These are phyloP conservation scores for Penicillium olsonii DNA, from an alignment of 2,329 filamentous ascomycete genomes.

Conservation along the genomic window DNA sequence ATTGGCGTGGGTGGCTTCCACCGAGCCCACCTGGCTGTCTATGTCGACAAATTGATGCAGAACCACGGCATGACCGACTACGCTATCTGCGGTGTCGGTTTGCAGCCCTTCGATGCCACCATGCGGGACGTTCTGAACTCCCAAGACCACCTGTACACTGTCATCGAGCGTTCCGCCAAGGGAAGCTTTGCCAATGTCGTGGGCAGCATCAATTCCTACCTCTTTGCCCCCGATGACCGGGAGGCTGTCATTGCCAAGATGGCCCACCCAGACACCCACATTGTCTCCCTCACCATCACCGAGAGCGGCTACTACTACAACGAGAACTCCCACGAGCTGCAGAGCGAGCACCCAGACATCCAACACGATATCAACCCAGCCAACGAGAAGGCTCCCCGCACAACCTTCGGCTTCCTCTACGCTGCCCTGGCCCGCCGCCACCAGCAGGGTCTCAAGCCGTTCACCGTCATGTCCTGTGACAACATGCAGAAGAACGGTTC, in stretches of 20 bases:
- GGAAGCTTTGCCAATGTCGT: conserved; percentile 52
- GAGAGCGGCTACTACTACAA: conserved; percentile 61
- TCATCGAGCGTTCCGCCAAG: conserved; percentile 56
- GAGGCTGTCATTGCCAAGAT: conserved; percentile 58
- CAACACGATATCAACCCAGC: conserved; percentile 48
- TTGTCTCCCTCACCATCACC: conserved; percentile 59
- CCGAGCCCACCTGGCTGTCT: conserved; percentile 56
- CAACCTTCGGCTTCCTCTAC: conserved; percentile 57
- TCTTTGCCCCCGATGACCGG: conserved; percentile 55
- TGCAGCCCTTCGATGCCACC: conserved; percentile 52
- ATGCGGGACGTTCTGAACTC: conserved; percentile 54
- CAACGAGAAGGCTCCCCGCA: conserved; percentile 47
- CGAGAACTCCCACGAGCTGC: conserved; percentile 58
- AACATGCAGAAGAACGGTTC: conserved; percentile 61
- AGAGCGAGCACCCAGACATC: conserved; percentile 53
- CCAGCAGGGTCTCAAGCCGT: conserved; percentile 51
- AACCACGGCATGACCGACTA: conserved; percentile 49
- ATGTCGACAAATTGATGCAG: conserved; percentile 52
- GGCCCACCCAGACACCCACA: conserved; percentile 56
- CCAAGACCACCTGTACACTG: conserved; percentile 57
- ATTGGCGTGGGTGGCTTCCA: conserved; percentile 59
- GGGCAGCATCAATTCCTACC: conserved; percentile 56
- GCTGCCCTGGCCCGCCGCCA: conserved; percentile 52
- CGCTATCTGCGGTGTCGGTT: conserved; percentile 56
- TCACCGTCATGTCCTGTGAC: conserved; percentile 58